Evolutionary conservation across 2,329 filamentous ascomycete species (phyloP).

Genomic region (Dothidotthia symphoricarpi): DNA sequence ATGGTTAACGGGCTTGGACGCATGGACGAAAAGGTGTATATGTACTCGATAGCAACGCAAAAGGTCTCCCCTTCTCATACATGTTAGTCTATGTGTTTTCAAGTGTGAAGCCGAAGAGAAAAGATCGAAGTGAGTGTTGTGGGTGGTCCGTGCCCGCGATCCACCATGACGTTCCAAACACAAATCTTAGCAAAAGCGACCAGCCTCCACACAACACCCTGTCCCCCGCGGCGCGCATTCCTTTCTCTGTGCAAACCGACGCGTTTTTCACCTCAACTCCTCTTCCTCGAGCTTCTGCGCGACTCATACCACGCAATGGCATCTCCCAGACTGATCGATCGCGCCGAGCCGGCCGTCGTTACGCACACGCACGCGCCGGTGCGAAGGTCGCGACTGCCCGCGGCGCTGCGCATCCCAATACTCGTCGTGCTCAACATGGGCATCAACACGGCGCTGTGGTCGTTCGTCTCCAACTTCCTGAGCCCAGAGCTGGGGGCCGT

Average conservation of each 20-base stretch:
- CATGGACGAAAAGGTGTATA: constrained; percentile 7
- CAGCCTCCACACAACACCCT: constrained; percentile 3
- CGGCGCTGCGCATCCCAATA: constrained; percentile 43
- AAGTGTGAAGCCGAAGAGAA: too few species aligned
- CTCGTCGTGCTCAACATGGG: constrained; percentile 56
- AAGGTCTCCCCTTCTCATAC: constrained; percentile 14
- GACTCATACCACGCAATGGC: constrained; percentile 21
- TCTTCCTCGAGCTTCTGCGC: constrained; percentile 3
- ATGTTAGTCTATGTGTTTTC: too few species aligned
- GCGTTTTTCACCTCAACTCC: neutral
- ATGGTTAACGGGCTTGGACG: neutral
- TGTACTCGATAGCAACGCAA: constrained; percentile 6
- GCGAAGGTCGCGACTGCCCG: constrained; percentile 34
- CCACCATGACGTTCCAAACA: constrained; percentile 5
- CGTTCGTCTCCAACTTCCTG: constrained; percentile 59
- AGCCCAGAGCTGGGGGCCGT: constrained; percentile 66
- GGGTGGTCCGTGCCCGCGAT: too few species aligned
- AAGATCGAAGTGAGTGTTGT: too few species aligned
- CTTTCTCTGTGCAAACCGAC: neutral
- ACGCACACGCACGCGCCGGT: constrained; percentile 22
- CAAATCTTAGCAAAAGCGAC: too few species aligned
- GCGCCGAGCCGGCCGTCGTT: constrained; percentile 28
- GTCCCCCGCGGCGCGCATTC: constrained; percentile 9
- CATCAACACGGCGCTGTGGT: constrained; percentile 64
- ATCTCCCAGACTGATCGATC: constrained; percentile 23